phyloP scores from a whole-genome alignment of 129 eudicot species.

The Rutidosis leptorrhynchoides region DNA sequence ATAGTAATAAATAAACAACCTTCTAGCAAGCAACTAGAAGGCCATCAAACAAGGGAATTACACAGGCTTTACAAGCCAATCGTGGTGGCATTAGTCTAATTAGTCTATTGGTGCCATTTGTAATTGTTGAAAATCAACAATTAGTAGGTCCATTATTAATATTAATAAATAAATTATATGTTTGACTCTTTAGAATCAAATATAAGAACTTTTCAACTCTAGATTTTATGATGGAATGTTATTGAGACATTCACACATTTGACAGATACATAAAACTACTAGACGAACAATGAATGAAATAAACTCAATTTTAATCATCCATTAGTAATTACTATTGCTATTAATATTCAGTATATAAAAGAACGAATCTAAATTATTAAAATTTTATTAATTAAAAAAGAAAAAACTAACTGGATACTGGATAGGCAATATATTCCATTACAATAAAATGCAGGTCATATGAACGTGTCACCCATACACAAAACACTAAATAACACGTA shows the following conservation, averaged over 20 bases:
- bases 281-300: conserved; percentile 8
- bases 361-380: not conserved
- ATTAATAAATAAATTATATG: not conserved
- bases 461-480: conserved; percentile 31
- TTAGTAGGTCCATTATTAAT: not conserved
- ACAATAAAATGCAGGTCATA: conserved; percentile 17
- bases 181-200: conserved; percentile 29
- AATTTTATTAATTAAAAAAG: not conserved
- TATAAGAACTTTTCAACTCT: conserved; percentile 21
- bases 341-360: no score
- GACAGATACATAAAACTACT: conserved; percentile 22
- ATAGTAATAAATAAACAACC: no score
- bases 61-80: no score
- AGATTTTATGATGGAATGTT: conserved; percentile 14
- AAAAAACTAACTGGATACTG: conserved; percentile 1
- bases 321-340: no score
- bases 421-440: conserved; percentile 3
- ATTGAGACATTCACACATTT: conserved; percentile 22
- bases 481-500: conserved; percentile 25
- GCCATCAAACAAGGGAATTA: no score
- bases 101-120: conserved; percentile 16
- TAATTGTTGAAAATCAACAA: conserved; percentile 2
- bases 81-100: conserved; percentile 17
- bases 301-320: not conserved
- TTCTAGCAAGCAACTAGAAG: no score